A percentile compares a stretch with the other conserved stretches of the same genome.
Evolutionary conservation across 306 rosid genomes (phyloP).

Genomic region (Medicago truncatula): DNA sequence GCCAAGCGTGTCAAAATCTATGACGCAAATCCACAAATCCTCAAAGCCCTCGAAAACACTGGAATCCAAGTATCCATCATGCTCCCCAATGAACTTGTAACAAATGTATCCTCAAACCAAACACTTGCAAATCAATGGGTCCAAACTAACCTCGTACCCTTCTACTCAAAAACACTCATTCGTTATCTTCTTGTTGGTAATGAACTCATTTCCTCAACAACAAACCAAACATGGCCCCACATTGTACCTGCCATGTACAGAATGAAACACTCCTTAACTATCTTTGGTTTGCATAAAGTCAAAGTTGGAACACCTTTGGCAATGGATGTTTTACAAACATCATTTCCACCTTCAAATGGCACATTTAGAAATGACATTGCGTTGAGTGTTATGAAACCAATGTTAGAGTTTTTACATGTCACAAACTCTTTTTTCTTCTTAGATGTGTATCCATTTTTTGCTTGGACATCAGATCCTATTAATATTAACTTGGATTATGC

Average conservation of each 20-base stretch:
- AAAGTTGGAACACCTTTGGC: constrained; percentile 80
- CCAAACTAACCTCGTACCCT: constrained; percentile 56
- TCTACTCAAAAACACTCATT: constrained; percentile 57
- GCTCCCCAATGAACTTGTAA: constrained; percentile 73
- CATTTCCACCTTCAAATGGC: constrained; percentile 84
- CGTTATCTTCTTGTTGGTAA: constrained; percentile 88
- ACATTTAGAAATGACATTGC: constrained; percentile 69
- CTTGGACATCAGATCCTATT: constrained; percentile 63
- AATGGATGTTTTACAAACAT: constrained; percentile 68
- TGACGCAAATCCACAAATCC: constrained; percentile 56
- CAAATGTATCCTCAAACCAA: constrained; percentile 64
- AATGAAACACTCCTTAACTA: constrained; percentile 53
- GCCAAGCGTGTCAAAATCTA: constrained; percentile 69
- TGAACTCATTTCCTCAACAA: constrained; percentile 59
- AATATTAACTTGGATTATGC: constrained; percentile 63
- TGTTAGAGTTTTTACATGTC: constrained; percentile 61
- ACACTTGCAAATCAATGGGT: constrained; percentile 69
- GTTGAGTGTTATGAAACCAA: constrained; percentile 57
- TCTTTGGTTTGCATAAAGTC: constrained; percentile 51
- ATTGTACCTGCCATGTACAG: constrained; percentile 73
- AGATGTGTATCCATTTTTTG: constrained; percentile 76
- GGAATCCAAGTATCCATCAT: constrained; percentile 62
- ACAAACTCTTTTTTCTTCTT: constrained; percentile 84
- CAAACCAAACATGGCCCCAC: constrained; percentile 51
- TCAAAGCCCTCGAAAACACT: constrained; percentile 59